Conservation (phyloP, 2,329 filamentous ascomycete genomes). For the Diaporthe citri region DNA sequence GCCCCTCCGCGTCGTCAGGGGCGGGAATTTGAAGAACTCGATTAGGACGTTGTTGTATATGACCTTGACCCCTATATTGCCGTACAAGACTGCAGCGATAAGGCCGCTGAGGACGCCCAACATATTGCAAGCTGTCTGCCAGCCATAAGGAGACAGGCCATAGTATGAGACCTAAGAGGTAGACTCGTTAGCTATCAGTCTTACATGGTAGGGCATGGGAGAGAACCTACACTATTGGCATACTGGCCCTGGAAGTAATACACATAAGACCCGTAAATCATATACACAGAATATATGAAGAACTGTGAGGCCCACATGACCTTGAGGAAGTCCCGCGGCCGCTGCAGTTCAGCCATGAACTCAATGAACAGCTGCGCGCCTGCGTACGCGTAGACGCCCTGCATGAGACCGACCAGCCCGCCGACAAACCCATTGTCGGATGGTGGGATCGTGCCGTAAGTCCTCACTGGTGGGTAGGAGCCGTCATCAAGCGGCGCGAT, state of each 20-base stretch:
- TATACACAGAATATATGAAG: constrained; percentile 54
- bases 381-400: constrained; percentile 67
- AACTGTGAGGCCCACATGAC: constrained; percentile 53
- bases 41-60: constrained; percentile 64
- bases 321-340: constrained; percentile 57
- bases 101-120: constrained; percentile 56
- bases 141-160: constrained; percentile 54
- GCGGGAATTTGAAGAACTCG: constrained; percentile 61
- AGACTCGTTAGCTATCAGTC: constrained; percentile 40
- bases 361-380: constrained; percentile 68
- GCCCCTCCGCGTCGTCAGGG: constrained; percentile 59
- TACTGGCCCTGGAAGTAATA: constrained; percentile 62
- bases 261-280: constrained; percentile 54
- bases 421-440: constrained; percentile 57
- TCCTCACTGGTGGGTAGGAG: constrained; percentile 48
- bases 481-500: constrained; percentile 49
- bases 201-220: not conserved
- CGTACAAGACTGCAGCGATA: constrained; percentile 61
- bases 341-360: constrained; percentile 63
- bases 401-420: constrained; percentile 61
- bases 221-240: constrained; percentile 34
- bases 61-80: constrained; percentile 65
- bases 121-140: constrained; percentile 59
- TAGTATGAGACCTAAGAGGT: constrained; percentile 54
- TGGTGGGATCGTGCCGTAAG: constrained; percentile 53